Percentiles rank a stretch among this genome's conserved stretches.
Conservation (phyloP, 352 stramenopile species). For the Globisporangium splendens region DNA sequence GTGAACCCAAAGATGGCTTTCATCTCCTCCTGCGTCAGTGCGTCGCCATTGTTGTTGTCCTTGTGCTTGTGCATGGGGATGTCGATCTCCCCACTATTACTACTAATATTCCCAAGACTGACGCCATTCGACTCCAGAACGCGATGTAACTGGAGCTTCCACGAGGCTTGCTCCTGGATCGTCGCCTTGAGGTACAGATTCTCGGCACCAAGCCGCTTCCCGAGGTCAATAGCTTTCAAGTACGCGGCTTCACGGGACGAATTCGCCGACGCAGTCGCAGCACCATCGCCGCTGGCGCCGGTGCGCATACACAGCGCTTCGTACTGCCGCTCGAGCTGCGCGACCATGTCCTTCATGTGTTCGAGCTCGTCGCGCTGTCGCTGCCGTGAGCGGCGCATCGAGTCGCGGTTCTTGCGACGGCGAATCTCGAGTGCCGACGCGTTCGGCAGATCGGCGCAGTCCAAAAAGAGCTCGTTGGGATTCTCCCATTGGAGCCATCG, state of each 20-base stretch:
- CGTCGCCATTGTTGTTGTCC: constrained; percentile 2
- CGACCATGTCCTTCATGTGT: constrained; percentile 31
- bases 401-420: constrained; percentile 51
- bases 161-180: constrained; percentile 42
- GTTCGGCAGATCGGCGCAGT: constrained; percentile 27
- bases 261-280: constrained; percentile 10
- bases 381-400: constrained; percentile 51
- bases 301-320: constrained; percentile 28
- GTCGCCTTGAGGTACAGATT: constrained; percentile 45
- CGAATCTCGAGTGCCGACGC: constrained; percentile 31
- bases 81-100: not conserved
- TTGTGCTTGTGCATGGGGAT: not conserved
- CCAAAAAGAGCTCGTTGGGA: constrained; percentile 19
- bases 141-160: constrained; percentile 42
- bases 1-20: constrained; percentile 36
- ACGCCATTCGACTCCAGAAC: constrained; percentile 37
- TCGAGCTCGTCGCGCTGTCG: constrained; percentile 44
- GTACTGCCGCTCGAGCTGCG: constrained; percentile 41
- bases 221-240: constrained; percentile 20
- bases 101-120: constrained; percentile 3
- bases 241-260: constrained; percentile 19
- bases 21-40: constrained; percentile 28
- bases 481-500: constrained; percentile 48
- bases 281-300: not conserved
- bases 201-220: constrained; percentile 43